These are phyloP conservation scores for Ceratobasidium theobromae DNA, from an alignment of 1,284 basidiomycete genomes.

Conservation along the genomic window DNA sequence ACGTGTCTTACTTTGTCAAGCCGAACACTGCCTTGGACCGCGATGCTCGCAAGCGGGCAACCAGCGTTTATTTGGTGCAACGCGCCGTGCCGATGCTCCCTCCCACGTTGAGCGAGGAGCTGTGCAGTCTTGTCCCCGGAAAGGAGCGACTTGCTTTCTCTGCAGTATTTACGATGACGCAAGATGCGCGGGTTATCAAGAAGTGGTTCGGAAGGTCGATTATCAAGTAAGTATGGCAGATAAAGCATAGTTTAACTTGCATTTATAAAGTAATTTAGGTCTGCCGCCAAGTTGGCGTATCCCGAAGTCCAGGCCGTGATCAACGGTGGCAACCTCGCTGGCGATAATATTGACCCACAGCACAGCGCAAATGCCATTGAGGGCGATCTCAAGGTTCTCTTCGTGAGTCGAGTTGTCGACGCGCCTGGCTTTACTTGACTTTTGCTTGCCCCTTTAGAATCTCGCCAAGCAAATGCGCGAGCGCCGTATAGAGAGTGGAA, in stretches of 20 bases:
- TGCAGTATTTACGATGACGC: slow-evolving; percentile 81
- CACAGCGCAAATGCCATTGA: slow-evolving; percentile 60
- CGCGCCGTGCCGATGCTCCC: slow-evolving; percentile 96
- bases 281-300: slow-evolving; percentile 85
- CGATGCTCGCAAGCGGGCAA: slow-evolving; percentile 95
- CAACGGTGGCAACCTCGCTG: slow-evolving; percentile 63
- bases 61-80: slow-evolving; percentile 95
- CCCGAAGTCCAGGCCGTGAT: slow-evolving; percentile 78
- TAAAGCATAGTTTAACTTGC: background rate
- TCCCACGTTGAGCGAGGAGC: slow-evolving; percentile 83
- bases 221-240: slow-evolving; percentile 63
- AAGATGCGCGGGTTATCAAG: slow-evolving; percentile 78
- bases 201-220: slow-evolving; percentile 94
- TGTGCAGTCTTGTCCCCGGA: slow-evolving; percentile 88
- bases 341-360: slow-evolving; percentile 57
- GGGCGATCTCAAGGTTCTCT: slow-evolving; percentile 72
- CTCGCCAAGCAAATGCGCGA: slow-evolving; percentile 74
- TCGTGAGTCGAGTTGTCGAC: slow-evolving; percentile 43
- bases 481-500: slow-evolving; percentile 79
- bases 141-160: slow-evolving; percentile 90
- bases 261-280: slow-evolving; percentile 50
- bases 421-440: background rate
- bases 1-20: slow-evolving; percentile 96
- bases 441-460: slow-evolving; percentile 39
- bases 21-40: slow-evolving; percentile 95